These are phyloP conservation scores for Penicillium samsonianum DNA, from an alignment of 495 filamentous ascomycete species.

Conservation along the genomic window DNA sequence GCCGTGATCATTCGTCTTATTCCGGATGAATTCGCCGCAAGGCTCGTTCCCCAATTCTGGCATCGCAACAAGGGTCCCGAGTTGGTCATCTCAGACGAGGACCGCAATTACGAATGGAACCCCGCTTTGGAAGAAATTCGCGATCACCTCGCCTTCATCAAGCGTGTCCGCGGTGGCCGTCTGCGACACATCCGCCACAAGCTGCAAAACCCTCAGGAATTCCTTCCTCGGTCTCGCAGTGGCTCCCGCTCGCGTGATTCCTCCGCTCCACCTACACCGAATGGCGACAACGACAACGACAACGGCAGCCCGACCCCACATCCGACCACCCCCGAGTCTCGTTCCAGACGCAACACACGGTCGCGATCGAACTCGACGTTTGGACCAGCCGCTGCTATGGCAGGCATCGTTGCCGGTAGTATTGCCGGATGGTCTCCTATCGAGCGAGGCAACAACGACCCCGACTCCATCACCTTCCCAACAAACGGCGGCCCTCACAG, in stretches of 20 bases:
- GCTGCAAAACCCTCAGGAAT: slow-evolving; percentile 74
- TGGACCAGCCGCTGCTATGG: slow-evolving; percentile 78
- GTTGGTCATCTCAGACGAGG: slow-evolving; percentile 70
- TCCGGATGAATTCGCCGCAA: slow-evolving; percentile 64
- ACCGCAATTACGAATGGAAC: slow-evolving; percentile 67
- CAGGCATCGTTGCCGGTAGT: slow-evolving; percentile 83
- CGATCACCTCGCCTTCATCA: slow-evolving; percentile 76
- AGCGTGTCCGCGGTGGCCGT: slow-evolving; percentile 76
- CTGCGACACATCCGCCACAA: slow-evolving; percentile 84
- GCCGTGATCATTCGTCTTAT: slow-evolving; percentile 72
- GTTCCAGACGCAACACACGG: slow-evolving; percentile 66
- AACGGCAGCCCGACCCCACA: slow-evolving; percentile 49
- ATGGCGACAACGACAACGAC: slow-evolving; percentile 39
- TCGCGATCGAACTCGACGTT: slow-evolving; percentile 87
- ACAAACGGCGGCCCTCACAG: slow-evolving; percentile 37
- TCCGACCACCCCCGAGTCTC: slow-evolving; percentile 69
- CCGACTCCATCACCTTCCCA: slow-evolving; percentile 54
- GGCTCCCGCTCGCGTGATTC: slow-evolving; percentile 73
- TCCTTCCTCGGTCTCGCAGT: slow-evolving; percentile 71
- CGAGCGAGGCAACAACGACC: slow-evolving; percentile 55
- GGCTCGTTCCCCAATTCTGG: slow-evolving; percentile 56
- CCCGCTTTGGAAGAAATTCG: slow-evolving; percentile 66
- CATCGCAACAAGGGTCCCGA: slow-evolving; percentile 50
- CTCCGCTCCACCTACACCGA: slow-evolving; percentile 70
- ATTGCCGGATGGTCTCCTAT: slow-evolving; percentile 90